These are phyloP conservation scores for Apiospora pterosperma DNA, from an alignment of 2,329 filamentous ascomycete genomes.

Conservation along the genomic window DNA sequence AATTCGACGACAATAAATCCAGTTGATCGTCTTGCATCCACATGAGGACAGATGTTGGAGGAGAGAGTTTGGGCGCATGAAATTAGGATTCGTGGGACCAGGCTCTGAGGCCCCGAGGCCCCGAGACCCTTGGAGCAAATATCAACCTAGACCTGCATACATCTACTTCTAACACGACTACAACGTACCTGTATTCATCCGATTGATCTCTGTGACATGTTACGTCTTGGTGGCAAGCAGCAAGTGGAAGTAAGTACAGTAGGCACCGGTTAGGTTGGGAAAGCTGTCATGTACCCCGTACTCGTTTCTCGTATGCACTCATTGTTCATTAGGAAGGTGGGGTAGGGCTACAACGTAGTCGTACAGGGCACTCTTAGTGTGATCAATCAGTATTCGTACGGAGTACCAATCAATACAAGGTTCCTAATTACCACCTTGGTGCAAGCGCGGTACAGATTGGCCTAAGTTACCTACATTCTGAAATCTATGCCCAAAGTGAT, in stretches of 20 bases:
- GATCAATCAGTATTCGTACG: background rate
- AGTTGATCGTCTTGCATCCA: background rate
- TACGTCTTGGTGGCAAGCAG: background rate
- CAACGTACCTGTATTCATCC: no score
- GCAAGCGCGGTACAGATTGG: background rate
- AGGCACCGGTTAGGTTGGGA: background rate
- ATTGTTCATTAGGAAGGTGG: background rate
- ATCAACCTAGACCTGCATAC: background rate
- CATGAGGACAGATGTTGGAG: background rate
- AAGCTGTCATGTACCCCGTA: no score
- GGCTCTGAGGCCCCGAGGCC: no score
- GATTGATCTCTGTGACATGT: no score
- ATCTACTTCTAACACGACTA: no score
- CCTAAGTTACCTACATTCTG: no score
- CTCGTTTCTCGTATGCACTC: no score
- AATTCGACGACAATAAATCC: background rate
- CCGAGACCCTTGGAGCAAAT: background rate
- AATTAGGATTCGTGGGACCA: background rate
- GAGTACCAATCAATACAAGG: background rate
- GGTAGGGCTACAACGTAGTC: background rate
- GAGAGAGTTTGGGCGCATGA: background rate
- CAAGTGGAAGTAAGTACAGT: background rate
- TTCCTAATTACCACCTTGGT: background rate
- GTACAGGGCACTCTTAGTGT: background rate
- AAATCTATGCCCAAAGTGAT: slow-evolving; percentile 1